Evolutionary conservation across 139 green algal genomes (phyloP).

Genomic region (Trebouxia sp.): DNA sequence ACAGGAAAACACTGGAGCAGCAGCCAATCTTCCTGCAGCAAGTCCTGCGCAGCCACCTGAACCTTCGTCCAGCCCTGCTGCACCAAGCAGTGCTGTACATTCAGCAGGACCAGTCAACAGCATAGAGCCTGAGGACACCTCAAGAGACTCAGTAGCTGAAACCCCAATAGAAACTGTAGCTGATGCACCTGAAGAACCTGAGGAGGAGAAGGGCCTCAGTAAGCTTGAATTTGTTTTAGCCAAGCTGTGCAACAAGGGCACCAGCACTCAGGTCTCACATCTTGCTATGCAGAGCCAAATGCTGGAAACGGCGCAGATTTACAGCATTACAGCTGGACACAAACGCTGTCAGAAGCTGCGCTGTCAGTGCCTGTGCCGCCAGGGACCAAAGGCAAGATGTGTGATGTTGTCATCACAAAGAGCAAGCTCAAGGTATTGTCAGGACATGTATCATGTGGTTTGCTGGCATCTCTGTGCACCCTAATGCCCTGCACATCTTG

Average conservation of each 20-base stretch:
- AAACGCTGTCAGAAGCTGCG: conserved; percentile 88
- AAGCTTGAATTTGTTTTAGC: not conserved
- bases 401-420: conserved; percentile 68
- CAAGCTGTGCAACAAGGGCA: not conserved
- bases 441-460: not conserved
- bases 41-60: not conserved
- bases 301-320: conserved; percentile 85
- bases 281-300: conserved; percentile 71
- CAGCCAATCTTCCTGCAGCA: not conserved
- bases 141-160: not conserved
- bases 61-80: too few relatives aligned
- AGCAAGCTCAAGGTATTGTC: conserved; percentile 68
- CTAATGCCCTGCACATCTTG: too few relatives aligned
- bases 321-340: conserved; percentile 86
- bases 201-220: conserved; percentile 34
- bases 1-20: not conserved
- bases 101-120: not conserved
- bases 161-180: not conserved
- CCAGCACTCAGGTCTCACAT: not conserved
- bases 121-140: not conserved
- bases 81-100: not conserved
- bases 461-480: too few relatives aligned
- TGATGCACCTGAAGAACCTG: not conserved
- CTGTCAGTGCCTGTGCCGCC: conserved; percentile 77
- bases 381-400: conserved; percentile 68